Percentiles rank a stretch among this genome's conserved stretches.
Conservation (phyloP, 768 basidiomycete species). For the Symmetrospora coprosmae region DNA sequence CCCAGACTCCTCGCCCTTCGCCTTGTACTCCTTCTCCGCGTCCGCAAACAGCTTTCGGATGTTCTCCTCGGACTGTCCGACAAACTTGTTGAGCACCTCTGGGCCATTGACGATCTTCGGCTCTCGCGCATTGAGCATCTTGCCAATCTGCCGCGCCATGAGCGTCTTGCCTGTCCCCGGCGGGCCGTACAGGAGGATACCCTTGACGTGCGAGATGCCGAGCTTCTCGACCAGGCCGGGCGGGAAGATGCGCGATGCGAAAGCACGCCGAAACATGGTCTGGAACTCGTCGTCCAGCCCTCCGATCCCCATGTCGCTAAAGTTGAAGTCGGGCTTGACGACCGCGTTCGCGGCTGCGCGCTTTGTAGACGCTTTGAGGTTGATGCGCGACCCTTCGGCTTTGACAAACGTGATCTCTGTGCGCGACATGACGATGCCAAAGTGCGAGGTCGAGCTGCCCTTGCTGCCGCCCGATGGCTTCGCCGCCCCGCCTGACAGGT, state of each 20-base stretch:
- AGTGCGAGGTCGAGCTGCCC: not conserved
- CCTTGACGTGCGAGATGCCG: constrained; percentile 96
- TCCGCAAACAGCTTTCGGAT: constrained; percentile 94
- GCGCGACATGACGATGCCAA: constrained; percentile 38
- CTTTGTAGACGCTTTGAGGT: constrained; percentile 79
- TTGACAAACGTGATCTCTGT: constrained; percentile 86
- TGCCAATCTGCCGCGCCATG: constrained; percentile 95
- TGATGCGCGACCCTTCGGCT: constrained; percentile 63
- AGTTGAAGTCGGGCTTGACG: constrained; percentile 94
- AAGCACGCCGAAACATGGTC: constrained; percentile 94
- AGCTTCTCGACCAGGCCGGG: constrained; percentile 91
- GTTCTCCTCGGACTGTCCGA: constrained; percentile 95
- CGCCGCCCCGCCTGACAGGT: constrained; percentile 38
- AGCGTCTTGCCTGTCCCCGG: constrained; percentile 98
- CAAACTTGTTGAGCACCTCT: constrained; percentile 91
- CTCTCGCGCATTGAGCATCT: constrained; percentile 95
- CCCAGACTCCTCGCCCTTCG: constrained; percentile 90
- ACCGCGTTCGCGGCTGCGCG: constrained; percentile 87
- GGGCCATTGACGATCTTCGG: constrained; percentile 98
- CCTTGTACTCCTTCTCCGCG: constrained; percentile 98
- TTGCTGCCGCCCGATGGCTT: not conserved
- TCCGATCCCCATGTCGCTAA: constrained; percentile 99
- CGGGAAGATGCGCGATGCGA: constrained; percentile 96
- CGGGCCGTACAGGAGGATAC: constrained; percentile 85
- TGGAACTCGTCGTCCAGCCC: constrained; percentile 89